A percentile compares a stretch with the other conserved stretches of the same genome.
These are phyloP conservation scores for Isatis lusitanica DNA, from an alignment of 441 rosid species.

Conservation along the genomic window DNA sequence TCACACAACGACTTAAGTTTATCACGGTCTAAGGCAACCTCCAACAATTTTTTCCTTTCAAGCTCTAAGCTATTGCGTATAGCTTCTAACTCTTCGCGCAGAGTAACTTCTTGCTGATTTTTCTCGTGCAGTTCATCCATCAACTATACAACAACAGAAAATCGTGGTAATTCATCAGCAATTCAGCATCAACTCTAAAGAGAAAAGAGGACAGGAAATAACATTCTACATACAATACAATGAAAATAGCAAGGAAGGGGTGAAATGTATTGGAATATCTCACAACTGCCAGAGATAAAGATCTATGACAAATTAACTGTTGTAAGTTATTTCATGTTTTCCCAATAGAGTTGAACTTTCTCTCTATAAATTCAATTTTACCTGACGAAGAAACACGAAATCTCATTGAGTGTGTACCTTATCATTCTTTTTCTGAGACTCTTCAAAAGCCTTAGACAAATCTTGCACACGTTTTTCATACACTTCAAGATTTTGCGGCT, in stretches of 20 bases:
- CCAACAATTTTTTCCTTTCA: constrained; percentile 63
- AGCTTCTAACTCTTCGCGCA: constrained; percentile 71
- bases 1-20: constrained; percentile 53
- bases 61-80: constrained; percentile 57
- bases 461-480: constrained; percentile 81
- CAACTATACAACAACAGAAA: constrained; percentile 48
- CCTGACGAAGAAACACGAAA: constrained; percentile 4
- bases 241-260: constrained; percentile 1
- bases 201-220: constrained; percentile 6
- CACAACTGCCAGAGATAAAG: neutral
- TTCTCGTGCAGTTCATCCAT: constrained; percentile 72
- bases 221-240: constrained; percentile 1
- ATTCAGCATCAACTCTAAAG: neutral
- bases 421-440: constrained; percentile 66
- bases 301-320: neutral
- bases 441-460: constrained; percentile 77
- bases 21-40: constrained; percentile 56
- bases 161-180: constrained; percentile 9
- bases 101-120: constrained; percentile 52
- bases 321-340: constrained; percentile 4
- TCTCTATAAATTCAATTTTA: constrained; percentile 9
- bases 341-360: constrained; percentile 5
- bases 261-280: neutral
- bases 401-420: constrained; percentile 45
- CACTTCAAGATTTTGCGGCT: constrained; percentile 59